These are phyloP conservation scores for Pholiota adiposa DNA, from an alignment of 1,284 basidiomycete species.

Conservation along the genomic window DNA sequence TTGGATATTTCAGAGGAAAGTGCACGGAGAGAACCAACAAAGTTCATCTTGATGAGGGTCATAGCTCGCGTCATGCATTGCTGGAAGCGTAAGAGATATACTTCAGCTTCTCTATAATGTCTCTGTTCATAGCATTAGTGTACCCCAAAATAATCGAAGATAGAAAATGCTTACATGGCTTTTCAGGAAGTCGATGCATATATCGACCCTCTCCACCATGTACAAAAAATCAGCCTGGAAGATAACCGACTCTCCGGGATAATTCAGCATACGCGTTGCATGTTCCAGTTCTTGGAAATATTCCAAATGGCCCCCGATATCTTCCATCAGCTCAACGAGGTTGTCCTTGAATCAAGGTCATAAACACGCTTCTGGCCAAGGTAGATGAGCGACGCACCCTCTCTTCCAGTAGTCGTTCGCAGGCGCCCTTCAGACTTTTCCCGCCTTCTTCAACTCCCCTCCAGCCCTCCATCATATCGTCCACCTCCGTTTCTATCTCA, in stretches of 20 bases:
- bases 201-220: conserved; percentile 92
- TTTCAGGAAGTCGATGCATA: conserved; percentile 88
- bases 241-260: conserved; percentile 89
- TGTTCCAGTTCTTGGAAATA: conserved; percentile 93
- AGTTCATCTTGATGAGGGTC: conserved; percentile 95
- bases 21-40: conserved; percentile 80
- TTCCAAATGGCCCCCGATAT: conserved; percentile 76
- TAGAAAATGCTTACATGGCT: conserved; percentile 66
- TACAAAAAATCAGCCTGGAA: conserved; percentile 88
- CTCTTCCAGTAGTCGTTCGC: conserved; percentile 85
- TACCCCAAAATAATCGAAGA: conserved; percentile 10
- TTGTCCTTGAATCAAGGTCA: conserved; percentile 58
- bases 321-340: conserved; percentile 77
- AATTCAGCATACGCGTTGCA: conserved; percentile 89
- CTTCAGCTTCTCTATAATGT: conserved; percentile 87
- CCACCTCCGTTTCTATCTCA: conserved; percentile 74
- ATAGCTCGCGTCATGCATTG: conserved; percentile 96
- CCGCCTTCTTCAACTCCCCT: conserved; percentile 87
- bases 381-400: conserved; percentile 52
- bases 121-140: conserved; percentile 51
- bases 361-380: neutral
- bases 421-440: conserved; percentile 86
- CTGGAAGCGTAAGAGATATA: conserved; percentile 91
- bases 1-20: conserved; percentile 76
- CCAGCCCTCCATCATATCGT: conserved; percentile 83